phyloP scores from a whole-genome alignment of 805 yeast genomes.

The Candida fluviatilis region DNA sequence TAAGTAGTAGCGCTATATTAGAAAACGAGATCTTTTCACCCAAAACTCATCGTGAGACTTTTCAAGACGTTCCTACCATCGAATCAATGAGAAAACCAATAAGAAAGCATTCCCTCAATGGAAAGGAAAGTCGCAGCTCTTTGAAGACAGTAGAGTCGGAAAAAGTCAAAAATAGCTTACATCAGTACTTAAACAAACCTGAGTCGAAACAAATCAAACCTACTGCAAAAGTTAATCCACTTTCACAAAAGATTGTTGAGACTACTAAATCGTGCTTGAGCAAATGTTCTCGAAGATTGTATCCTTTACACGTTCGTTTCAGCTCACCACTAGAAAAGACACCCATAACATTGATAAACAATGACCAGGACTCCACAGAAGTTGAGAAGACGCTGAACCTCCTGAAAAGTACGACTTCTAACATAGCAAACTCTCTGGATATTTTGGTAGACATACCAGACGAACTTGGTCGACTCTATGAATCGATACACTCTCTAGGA shows the following conservation, averaged over 20 bases:
- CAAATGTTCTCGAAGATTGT: not conserved
- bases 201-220: no score
- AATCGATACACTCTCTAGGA: not conserved
- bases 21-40: constrained; percentile 25
- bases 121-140: not conserved
- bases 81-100: constrained; percentile 6
- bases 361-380: no score
- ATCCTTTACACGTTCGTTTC: constrained; percentile 7
- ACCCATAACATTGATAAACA: not conserved
- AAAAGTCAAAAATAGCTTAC: constrained; percentile 2
- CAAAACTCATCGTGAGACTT: constrained; percentile 18
- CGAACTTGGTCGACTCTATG: not conserved
- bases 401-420: no score
- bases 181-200: not conserved
- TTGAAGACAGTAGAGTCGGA: not conserved
- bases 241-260: not conserved
- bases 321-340: constrained; percentile 1
- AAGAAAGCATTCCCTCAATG: not conserved
- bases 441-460: not conserved
- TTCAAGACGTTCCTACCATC: constrained; percentile 20
- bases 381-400: no score
- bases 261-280: not conserved
- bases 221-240: not conserved
- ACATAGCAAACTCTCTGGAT: not conserved
- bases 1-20: constrained; percentile 13